A percentile compares a stretch with the other conserved stretches of the same genome.
Conservation (phyloP, 2,329 filamentous ascomycete species). For the Capronia epimyces region DNA sequence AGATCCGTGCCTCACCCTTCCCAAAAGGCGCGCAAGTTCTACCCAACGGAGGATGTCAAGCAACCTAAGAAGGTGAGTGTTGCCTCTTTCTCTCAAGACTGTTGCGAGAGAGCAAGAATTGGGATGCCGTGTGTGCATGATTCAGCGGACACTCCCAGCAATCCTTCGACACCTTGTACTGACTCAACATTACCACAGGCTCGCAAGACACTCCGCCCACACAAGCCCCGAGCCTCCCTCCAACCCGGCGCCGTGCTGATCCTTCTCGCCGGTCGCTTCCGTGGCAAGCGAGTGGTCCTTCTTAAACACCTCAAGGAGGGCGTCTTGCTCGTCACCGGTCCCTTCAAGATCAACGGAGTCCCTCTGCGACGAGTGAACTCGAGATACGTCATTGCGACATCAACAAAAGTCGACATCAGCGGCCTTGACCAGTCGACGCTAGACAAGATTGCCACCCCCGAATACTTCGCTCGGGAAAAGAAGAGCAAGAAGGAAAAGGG, state of each 20-base stretch:
- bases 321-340: conserved; percentile 96
- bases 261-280: conserved; percentile 98
- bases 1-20: conserved; percentile 78
- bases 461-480: conserved; percentile 98
- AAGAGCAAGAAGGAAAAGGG: conserved; percentile 81
- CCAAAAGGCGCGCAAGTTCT: conserved; percentile 98
- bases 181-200: conserved; percentile 51
- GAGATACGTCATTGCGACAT: conserved; percentile 49
- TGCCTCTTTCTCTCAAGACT: not conserved
- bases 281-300: conserved; percentile 98
- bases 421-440: conserved; percentile 67
- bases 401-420: conserved; percentile 54
- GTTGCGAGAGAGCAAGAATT: not conserved
- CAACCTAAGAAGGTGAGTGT: conserved; percentile 91
- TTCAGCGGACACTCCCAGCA: not conserved
- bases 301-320: conserved; percentile 96
- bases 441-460: conserved; percentile 80
- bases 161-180: not conserved
- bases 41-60: conserved; percentile 87
- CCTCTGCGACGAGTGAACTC: conserved; percentile 71
- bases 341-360: conserved; percentile 99
- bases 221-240: conserved; percentile 81
- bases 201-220: conserved; percentile 87
- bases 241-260: conserved; percentile 95
- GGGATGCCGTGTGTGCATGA: not conserved